Evolutionary conservation across 306 rosid species (phyloP).

Genomic region (Acacia confusa): DNA sequence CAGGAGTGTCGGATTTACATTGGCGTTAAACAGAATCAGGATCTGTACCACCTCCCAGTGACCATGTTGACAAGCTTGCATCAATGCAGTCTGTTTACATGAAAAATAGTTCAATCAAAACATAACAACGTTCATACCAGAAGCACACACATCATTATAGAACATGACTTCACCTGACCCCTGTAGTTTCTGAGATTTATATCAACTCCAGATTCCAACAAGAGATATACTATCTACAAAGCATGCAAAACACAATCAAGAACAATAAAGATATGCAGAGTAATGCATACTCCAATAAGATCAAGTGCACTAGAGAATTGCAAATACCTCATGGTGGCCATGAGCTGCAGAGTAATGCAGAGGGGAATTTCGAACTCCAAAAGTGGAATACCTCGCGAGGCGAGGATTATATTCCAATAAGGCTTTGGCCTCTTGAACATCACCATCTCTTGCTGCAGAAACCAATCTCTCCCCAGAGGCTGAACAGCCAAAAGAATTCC

Average conservation of each 20-base stretch:
- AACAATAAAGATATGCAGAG: constrained; percentile 2
- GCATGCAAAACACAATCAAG: constrained; percentile 34
- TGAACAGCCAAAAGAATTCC: constrained; percentile 97
- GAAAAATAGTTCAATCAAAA: background rate
- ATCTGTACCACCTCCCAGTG: constrained; percentile 96
- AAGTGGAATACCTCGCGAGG: constrained; percentile 87
- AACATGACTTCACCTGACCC: constrained; percentile 75
- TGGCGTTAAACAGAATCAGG: constrained; percentile 66
- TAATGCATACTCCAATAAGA: background rate
- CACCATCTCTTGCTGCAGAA: constrained; percentile 99
- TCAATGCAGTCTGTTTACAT: constrained; percentile 87
- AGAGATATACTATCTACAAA: constrained; percentile 74
- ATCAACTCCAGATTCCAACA: constrained; percentile 94
- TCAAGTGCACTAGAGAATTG: constrained; percentile 19
- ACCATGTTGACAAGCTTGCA: constrained; percentile 99
- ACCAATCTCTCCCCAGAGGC: constrained; percentile 97
- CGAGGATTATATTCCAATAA: constrained; percentile 90
- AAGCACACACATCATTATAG: background rate
- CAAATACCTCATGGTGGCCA: constrained; percentile 92
- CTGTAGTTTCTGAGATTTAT: constrained; percentile 92
- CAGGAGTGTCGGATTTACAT: constrained; percentile 50
- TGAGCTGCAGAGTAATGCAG: constrained; percentile 98
- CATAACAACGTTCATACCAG: background rate
- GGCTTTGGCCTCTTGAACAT: constrained; percentile 95
- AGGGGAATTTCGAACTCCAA: constrained; percentile 95